Percentiles rank a stretch among this genome's conserved stretches.
These are phyloP conservation scores for Martensiomyces pterosporus DNA, from an alignment of 192 early-diverging fungal genomes.

Conservation along the genomic window DNA sequence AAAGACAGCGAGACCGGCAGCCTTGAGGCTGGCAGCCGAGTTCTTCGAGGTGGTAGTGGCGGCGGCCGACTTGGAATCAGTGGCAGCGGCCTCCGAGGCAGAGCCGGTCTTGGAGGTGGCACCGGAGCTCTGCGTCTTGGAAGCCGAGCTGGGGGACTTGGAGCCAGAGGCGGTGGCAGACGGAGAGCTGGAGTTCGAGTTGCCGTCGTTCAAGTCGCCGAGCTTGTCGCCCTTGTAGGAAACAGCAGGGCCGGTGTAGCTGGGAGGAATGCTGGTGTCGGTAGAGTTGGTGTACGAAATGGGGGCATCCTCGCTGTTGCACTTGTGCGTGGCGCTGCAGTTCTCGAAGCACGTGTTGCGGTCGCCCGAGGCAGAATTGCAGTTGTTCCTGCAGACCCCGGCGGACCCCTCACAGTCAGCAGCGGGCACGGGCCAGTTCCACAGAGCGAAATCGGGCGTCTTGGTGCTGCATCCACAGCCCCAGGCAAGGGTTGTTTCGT, in stretches of 20 bases:
- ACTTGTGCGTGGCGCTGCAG: slow-evolving; percentile 40
- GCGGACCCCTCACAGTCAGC: slow-evolving; percentile 45
- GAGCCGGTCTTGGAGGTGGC: background rate
- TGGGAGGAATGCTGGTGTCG: slow-evolving; percentile 10
- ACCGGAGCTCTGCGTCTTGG: background rate
- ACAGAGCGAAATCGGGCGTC: slow-evolving; percentile 42
- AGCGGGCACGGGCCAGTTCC: slow-evolving; percentile 49
- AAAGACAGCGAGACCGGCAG: slow-evolving; percentile 8
- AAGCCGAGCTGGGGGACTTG: background rate
- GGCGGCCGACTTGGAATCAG: slow-evolving; percentile 1
- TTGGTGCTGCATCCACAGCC: slow-evolving; percentile 50
- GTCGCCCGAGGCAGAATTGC: slow-evolving; percentile 16
- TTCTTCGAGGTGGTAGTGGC: background rate
- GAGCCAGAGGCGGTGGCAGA: background rate
- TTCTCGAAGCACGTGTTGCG: slow-evolving; percentile 27
- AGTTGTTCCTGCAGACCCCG: slow-evolving; percentile 32
- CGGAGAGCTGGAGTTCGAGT: background rate
- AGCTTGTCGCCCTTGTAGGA: slow-evolving; percentile 48
- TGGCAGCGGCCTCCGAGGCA: slow-evolving; percentile 1
- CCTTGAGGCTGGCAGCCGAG: slow-evolving; percentile 10
- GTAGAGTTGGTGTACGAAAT: slow-evolving; percentile 38
- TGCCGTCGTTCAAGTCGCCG: slow-evolving; percentile 46
- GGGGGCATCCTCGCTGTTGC: slow-evolving; percentile 48
- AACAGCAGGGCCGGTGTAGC: slow-evolving; percentile 45
- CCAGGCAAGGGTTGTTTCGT: slow-evolving; percentile 53